Evolutionary conservation across 331 rosid species (phyloP).

Genomic region (Pyrus hybrid): DNA sequence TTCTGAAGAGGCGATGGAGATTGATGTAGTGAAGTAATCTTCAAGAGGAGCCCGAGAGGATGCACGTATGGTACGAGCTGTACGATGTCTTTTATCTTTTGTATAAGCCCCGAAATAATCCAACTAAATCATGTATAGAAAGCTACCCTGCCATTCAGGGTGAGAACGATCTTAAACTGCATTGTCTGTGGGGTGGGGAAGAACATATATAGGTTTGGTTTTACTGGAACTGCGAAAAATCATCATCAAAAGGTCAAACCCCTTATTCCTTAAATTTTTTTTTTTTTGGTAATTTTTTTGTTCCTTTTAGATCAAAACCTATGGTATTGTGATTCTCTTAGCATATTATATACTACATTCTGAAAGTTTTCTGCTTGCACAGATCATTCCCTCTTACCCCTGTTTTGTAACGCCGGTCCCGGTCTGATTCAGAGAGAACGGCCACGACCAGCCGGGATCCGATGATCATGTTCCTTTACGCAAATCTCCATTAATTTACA

Average conservation of each 20-base stretch:
- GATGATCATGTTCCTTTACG: background rate
- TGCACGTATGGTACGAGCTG: conserved; percentile 27
- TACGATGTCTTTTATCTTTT: conserved; percentile 30
- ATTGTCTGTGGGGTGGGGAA: conserved; percentile 44
- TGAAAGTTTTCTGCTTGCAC: conserved; percentile 24
- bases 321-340: conserved; percentile 27
- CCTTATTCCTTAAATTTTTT: conserved; percentile 23
- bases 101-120: conserved; percentile 51
- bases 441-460: background rate
- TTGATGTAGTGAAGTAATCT: conserved; percentile 26
- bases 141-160: conserved; percentile 77
- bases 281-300: conserved; percentile 11
- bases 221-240: conserved; percentile 32
- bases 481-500: background rate
- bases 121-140: conserved; percentile 76
- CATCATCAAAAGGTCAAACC: conserved; percentile 16
- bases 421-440: background rate
- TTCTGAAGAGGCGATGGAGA: conserved; percentile 34
- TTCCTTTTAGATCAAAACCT: conserved; percentile 10
- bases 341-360: conserved; percentile 27
- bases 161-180: conserved; percentile 44
- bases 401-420: background rate
- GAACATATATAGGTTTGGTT: conserved; percentile 37
- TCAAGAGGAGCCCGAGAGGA: conserved; percentile 24
- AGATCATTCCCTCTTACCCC: conserved; percentile 20